Percentiles rank a stretch among this genome's conserved stretches.
Evolutionary conservation across 2,329 filamentous ascomycete genomes (phyloP).

Genomic region (Clonostachys rosea): DNA sequence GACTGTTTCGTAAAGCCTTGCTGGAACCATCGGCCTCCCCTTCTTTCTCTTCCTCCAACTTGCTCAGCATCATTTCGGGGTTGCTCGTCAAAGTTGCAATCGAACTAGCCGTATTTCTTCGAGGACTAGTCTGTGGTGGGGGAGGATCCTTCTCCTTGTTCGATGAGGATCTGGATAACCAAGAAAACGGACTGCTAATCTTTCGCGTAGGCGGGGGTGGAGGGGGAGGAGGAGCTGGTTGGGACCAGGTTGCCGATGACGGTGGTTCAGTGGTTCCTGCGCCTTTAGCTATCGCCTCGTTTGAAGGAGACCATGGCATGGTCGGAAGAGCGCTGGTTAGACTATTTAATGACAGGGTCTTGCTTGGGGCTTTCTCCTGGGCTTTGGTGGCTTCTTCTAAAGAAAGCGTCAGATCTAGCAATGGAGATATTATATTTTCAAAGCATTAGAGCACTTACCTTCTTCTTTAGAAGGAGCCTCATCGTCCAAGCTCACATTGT

Average conservation of each 20-base stretch:
- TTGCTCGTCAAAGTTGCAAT: slow-evolving; percentile 76
- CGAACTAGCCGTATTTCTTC: slow-evolving; percentile 74
- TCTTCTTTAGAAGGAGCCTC: slow-evolving; percentile 31
- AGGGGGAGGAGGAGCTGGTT: slow-evolving; percentile 18
- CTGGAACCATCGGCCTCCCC: slow-evolving; percentile 23
- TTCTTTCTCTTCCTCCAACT: slow-evolving; percentile 68
- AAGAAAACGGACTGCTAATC: slow-evolving; percentile 82
- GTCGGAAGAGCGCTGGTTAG: slow-evolving; percentile 69
- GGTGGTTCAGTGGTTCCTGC: slow-evolving; percentile 22
- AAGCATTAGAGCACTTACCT: slow-evolving; percentile 17
- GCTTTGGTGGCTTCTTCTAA: slow-evolving; percentile 22
- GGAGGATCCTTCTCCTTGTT: slow-evolving; percentile 51
- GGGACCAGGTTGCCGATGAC: slow-evolving; percentile 20
- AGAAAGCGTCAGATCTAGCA: background rate
- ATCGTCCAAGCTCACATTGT: slow-evolving; percentile 65
- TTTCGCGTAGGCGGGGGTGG: slow-evolving; percentile 53
- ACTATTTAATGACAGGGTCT: slow-evolving; percentile 61
- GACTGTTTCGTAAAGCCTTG: slow-evolving; percentile 32
- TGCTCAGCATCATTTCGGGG: slow-evolving; percentile 72
- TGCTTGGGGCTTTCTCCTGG: slow-evolving; percentile 36
- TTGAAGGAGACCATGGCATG: slow-evolving; percentile 65
- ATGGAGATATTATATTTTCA: background rate
- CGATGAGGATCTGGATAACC: slow-evolving; percentile 68
- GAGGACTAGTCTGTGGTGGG: slow-evolving; percentile 43
- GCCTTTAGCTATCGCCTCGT: slow-evolving; percentile 42